Evolutionary conservation across 768 basidiomycete species (phyloP), one percentile per base, ranked within the genome.

Genomic region (Lactarius psammicola): DNA sequence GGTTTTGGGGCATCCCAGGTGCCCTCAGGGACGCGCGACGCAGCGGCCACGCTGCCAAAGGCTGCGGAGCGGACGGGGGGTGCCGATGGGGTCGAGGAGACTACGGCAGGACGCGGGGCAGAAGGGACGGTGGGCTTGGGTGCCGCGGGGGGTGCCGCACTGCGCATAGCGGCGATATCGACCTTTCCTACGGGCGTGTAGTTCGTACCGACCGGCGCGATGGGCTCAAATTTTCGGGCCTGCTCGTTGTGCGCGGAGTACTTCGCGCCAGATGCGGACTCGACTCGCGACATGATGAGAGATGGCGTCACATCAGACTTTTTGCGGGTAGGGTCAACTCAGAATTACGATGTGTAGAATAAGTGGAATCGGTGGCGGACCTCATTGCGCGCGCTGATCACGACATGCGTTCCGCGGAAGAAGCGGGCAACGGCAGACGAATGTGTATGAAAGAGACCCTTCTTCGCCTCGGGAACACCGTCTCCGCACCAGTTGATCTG

Each of bases 401-500:
- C 89, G 68, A 95, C 89, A 74, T 96, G 94, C 0, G 88, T 84
- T 46, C 92, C 92, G 7, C 87, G 87, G 54, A 98, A 81, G 75
- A 89, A 95, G 63, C 80, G 85, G 49, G 87, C 83, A 10, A 98
- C 90, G 1, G 93, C 83, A 54, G 84, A 82, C 8, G 94, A 86
- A 75, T 98, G 95, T 9, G 87, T 88, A 72, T 93, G 89, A 79
- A 96, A 96, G 28, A 97, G 81, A 9, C 96, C 96, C 75, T 98
- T 98, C 77, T 92, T 89, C 23, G 82, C 81, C 75, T 88, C 93
- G 15, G 96, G 96, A 1, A 98, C 96, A 64, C 96, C 96, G 72
- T 96, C 95, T 53, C 96, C 96, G 71, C 94, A 94, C 95, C 96
- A 97, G 72, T 94, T 93, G 76, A 98, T 89, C 73, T 96, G 92